Evolutionary conservation across 2,329 filamentous ascomycete species (phyloP), one percentile per base, ranked within the genome.

Genomic region (Xylaria sp.): DNA sequence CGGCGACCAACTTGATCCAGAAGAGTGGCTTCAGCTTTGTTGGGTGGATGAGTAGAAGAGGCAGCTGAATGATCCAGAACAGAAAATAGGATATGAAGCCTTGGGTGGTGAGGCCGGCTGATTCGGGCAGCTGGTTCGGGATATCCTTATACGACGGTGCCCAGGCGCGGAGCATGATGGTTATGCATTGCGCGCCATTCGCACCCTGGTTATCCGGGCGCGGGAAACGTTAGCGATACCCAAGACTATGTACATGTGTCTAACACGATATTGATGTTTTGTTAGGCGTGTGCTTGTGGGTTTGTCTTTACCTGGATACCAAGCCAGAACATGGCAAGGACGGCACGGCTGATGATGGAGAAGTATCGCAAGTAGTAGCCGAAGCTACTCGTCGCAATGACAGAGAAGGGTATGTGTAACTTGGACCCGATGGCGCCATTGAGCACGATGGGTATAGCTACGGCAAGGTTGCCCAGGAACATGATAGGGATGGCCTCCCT

Each of bases 401-500:
- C 82, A 5, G 82, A 81, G 73, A 85, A 85, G 10, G 83, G 83
- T 16, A 84, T 79, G 66, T 85, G 84, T n/a, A 85, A 76, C 64
- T 81, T 81, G 12, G 82, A 80, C 21, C 83, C 82, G 63, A 83
- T 83, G 16, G 82, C 82, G 21, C 83, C 83, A 72, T 85, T 84
- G n/a, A 84, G 76, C 10, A 84, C 82, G 76, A 84, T 81, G 12
- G 83, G 80, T 12, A 89, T 83, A 16, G 87, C 86, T 23, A 89
- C 87, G 71, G 88, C 90, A 12, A 85, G 81, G 13, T 86, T 85
- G 51, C 90, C 90, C n/a, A 91, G 87, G 51, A 84, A 72, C 75
- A 85, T 88, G 71, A 77, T 76, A 1, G 76, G 76, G 40, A 78
- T 78, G 4, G 77, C 77, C 65, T 78, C 77, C 16, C 78, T 71